Base-by-base conservation (phyloP, 768 basidiomycete genomes). In the Tricholoma terreum region DNA sequence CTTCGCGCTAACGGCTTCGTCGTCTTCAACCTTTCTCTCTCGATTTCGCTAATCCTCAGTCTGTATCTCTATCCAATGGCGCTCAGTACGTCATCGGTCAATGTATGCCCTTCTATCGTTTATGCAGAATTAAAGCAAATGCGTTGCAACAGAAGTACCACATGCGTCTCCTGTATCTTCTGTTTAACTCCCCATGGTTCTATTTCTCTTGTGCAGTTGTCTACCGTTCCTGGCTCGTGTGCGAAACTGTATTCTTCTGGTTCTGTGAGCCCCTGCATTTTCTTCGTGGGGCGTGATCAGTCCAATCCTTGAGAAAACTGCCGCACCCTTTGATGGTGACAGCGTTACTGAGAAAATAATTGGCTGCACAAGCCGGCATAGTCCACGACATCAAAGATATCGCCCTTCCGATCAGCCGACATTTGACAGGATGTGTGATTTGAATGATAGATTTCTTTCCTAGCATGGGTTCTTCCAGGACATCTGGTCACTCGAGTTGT, bases 1-100 rank as follows among this genome's bases (percentile, higher is more conserved):
- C 77, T 94, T 56, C 91, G 92, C 69, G 91, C 91, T 61, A 94
- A 92, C 78, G 90, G 92, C 54, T 86, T 91, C 77, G 88, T 80
- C 61, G 66, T 93, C 55, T 90, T 93, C 79, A 89, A 84, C 73
- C 88, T 94, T 69, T 74, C 82, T 57, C 83, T 91, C 68, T 90
- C 89, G 11, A 62, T 87, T 55, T 81, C 91, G 6, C 84, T 94
- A 63, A 89, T 95, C 71, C 91, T 95, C 74, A 93, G 92, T n/a
- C n/a, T n/a, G n/a, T n/a, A n/a, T n/a, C n/a, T n/a, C n/a, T n/a
- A n/a, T n/a, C n/a, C n/a, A n/a, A n/a, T n/a, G n/a, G n/a, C n/a
- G n/a, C n/a, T 69, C 91, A 92, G 73, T 90, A 92, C 66, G 84
- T 87, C 69, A 93, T 11, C 14, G 15, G 17, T 51, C 30, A 30